phyloP scores from a whole-genome alignment of 1,284 basidiomycete genomes.

The Singerocomus rubriflavus region DNA sequence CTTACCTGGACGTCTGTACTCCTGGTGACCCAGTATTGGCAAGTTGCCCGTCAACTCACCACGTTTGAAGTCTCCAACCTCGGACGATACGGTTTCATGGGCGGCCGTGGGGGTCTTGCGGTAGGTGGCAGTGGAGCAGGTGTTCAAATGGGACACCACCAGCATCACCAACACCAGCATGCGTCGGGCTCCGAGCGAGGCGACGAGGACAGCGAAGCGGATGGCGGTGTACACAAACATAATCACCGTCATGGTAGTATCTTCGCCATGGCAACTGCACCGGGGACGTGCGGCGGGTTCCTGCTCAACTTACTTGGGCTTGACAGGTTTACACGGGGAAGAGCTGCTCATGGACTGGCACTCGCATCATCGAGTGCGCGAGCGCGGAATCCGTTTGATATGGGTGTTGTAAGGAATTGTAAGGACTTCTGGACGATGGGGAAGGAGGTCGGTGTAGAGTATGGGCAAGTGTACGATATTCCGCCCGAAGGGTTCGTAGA shows the following conservation, averaged over 20 bases:
- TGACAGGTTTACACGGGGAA: slow-evolving; percentile 90
- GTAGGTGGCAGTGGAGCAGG: slow-evolving; percentile 82
- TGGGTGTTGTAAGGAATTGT: slow-evolving; percentile 84
- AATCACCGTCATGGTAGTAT: slow-evolving; percentile 41
- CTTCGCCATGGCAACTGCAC: slow-evolving; percentile 29
- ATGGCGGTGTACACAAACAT: slow-evolving; percentile 43
- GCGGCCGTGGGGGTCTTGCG: slow-evolving; percentile 92
- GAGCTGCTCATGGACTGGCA: slow-evolving; percentile 80
- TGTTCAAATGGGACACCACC: slow-evolving; percentile 71
- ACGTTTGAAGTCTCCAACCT: slow-evolving; percentile 95
- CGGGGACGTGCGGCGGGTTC: slow-evolving; percentile 50
- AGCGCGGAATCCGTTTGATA: slow-evolving; percentile 88
- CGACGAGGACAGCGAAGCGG: slow-evolving; percentile 60
- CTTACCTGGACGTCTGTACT: slow-evolving; percentile 92
- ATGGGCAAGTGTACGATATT: slow-evolving; percentile 86
- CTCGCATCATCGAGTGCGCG: slow-evolving; percentile 28
- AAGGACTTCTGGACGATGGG: slow-evolving; percentile 94
- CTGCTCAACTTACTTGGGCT: slow-evolving; percentile 88
- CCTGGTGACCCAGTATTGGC: slow-evolving; percentile 85
- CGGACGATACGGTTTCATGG: slow-evolving; percentile 96
- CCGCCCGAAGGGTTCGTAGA: slow-evolving; percentile 79
- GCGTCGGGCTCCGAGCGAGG: slow-evolving; percentile 25
- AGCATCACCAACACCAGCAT: slow-evolving; percentile 45
- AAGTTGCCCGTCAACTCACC: slow-evolving; percentile 92
- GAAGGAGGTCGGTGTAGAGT: slow-evolving; percentile 83